phyloP scores from a whole-genome alignment of 192 early-diverging fungal genomes.

The Chytriomyces sp. region DNA sequence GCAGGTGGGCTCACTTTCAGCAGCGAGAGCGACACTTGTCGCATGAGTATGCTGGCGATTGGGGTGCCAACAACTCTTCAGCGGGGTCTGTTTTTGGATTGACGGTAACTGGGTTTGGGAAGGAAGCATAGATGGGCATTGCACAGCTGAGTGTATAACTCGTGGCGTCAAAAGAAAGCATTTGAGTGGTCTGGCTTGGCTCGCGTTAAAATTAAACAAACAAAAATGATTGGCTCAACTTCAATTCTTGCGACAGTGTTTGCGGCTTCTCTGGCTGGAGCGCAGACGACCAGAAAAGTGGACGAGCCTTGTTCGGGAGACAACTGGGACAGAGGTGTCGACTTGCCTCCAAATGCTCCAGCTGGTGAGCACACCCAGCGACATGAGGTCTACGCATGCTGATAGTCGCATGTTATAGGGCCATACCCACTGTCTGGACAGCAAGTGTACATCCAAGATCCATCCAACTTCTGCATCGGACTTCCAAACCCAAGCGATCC shows the following conservation, averaged over 20 bases:
- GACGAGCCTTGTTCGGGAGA: background rate
- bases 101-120: background rate
- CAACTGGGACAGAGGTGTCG: background rate
- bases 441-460: conserved; percentile 22
- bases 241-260: too few relatives aligned
- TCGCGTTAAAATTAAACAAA: too few relatives aligned
- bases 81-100: background rate
- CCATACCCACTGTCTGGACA: conserved; percentile 12
- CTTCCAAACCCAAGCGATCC: conserved; percentile 38
- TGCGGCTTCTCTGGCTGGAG: too few relatives aligned
- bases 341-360: background rate
- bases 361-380: background rate
- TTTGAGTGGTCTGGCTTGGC: too few relatives aligned
- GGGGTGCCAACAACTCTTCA: background rate
- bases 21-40: background rate
- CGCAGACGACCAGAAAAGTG: too few relatives aligned
- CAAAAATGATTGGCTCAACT: too few relatives aligned
- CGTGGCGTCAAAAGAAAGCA: too few relatives aligned
- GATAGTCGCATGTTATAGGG: background rate
- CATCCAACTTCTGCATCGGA: conserved; percentile 37
- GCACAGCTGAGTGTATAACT: too few relatives aligned
- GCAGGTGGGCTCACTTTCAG: background rate
- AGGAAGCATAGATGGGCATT: too few relatives aligned
- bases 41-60: background rate
- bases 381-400: background rate